A percentile compares a stretch with the other conserved stretches of the same genome.
Conservation (phyloP, 305 asterid genomes). For the Fraxinus floribunda region DNA sequence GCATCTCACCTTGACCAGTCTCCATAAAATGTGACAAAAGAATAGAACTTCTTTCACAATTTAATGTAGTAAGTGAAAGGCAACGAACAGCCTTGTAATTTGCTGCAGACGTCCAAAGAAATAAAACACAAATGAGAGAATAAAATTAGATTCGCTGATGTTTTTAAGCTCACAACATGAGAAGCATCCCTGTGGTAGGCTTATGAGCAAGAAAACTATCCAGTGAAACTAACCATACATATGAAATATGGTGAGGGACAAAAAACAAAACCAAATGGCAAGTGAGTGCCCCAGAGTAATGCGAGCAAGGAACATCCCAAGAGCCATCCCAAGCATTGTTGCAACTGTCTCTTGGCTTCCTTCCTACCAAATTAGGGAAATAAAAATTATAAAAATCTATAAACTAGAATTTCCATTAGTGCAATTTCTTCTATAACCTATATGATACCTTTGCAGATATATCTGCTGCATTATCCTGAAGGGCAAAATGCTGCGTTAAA, state of each 20-base stretch:
- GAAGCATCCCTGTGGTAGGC: constrained; percentile 20
- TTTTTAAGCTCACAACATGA: constrained; percentile 19
- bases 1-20: constrained; percentile 68
- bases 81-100: constrained; percentile 91
- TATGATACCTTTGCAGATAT: constrained; percentile 87
- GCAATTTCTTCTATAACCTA: constrained; percentile 4
- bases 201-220: constrained; percentile 27
- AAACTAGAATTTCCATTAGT: neutral
- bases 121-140: constrained; percentile 14
- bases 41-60: constrained; percentile 79
- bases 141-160: constrained; percentile 18
- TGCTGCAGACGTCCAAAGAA: constrained; percentile 48
- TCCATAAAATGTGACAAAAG: constrained; percentile 66
- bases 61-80: constrained; percentile 71
- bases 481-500: constrained; percentile 93
- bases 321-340: constrained; percentile 96
- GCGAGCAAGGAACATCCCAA: constrained; percentile 91
- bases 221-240: constrained; percentile 92
- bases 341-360: constrained; percentile 99
- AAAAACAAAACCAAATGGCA: constrained; percentile 83
- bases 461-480: constrained; percentile 96
- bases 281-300: constrained; percentile 75
- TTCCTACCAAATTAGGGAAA: constrained; percentile 54
- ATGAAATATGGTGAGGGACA: constrained; percentile 92
- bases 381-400: constrained; percentile 2